Percentiles rank a stretch among this genome's conserved stretches.
Evolutionary conservation across 129 eudicot genomes (phyloP).

Genomic region (Rutidosis leptorrhynchoides): DNA sequence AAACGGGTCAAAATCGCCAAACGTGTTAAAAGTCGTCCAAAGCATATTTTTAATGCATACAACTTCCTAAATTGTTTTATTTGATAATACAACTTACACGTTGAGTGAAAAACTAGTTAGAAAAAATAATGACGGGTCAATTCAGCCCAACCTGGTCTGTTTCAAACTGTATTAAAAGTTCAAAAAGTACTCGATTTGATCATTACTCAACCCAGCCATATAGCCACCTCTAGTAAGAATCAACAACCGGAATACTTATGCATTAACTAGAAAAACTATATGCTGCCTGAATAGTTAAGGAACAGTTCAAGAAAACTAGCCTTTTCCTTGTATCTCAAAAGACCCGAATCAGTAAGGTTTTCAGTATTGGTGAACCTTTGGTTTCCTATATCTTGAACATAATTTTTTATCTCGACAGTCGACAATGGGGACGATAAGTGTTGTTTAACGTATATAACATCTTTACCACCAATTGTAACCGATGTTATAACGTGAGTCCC

Average conservation of each 20-base stretch:
- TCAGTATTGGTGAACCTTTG: conserved; percentile 62
- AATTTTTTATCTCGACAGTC: conserved; percentile 64
- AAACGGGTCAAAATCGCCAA: background rate
- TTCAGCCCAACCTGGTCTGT: background rate
- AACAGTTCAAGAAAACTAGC: conserved; percentile 35
- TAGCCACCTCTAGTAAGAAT: conserved; percentile 12
- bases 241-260: conserved; percentile 9
- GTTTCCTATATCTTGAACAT: conserved; percentile 81
- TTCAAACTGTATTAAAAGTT: background rate
- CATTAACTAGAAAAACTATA: background rate
- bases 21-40: background rate
- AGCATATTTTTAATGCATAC: background rate
- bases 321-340: conserved; percentile 72
- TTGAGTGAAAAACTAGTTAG: background rate
- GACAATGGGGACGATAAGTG: conserved; percentile 71
- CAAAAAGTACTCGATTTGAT: background rate
- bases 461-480: conserved; percentile 91
- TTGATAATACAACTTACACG: background rate
- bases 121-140: background rate
- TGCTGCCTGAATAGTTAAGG: background rate
- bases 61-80: background rate
- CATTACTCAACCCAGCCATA: background rate
- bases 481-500: conserved; percentile 92
- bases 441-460: conserved; percentile 82
- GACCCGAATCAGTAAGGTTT: conserved; percentile 60